Evolutionary conservation across 257 asterid genomes (phyloP), one percentile per base, ranked within the genome.

Genomic region (Plantago elongata): DNA sequence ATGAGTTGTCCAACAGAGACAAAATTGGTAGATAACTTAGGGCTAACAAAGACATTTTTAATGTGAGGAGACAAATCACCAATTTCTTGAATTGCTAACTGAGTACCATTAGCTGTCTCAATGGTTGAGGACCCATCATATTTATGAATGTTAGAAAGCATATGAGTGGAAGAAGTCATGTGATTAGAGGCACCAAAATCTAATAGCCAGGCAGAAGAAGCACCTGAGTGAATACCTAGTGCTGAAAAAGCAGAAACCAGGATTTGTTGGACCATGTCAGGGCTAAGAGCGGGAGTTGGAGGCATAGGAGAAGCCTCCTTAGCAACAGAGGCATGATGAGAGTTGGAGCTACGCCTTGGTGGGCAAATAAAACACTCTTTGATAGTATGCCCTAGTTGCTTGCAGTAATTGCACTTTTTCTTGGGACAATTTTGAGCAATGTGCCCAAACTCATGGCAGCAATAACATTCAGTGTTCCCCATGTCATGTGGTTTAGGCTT

Each of bases 381-480:
- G 40, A 54, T 54, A 27, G 11, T 22, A 12, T 54, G 42, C 1
- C 34, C 13, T 3, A 4, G 15, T 5, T 54, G 16, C 4, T 54
- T 54, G 42, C 58, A 54, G 13, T 52, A 52, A 17, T 12, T 22
- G 58, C 58, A 54, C 18, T n/a, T 54, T 40, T 54, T 54, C 9
- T 17, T 16, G 7, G 42, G 42, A 22, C 42, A 54, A 6, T 54
- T 9, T 11, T 9, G 11, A 17, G 58, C 58, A 9, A 54, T 4
- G 7, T 22, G 42, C 5, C 38, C 58, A 54, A 7, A 52, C 27
- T 17, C 3, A 22, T 52, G 30, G 13, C 58, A 52, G 27, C 58
- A 13, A 2, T 49, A 49, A 5, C 27, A 49, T 14, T 14, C 16
- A 14, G 14, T 49, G 27, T 5, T 7, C 3, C 17, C 17, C 4